Evolutionary conservation across 1,139 yeast genomes (phyloP), one percentile per base, ranked within the genome.

Genomic region (Yamadazyma songkhlaensis): DNA sequence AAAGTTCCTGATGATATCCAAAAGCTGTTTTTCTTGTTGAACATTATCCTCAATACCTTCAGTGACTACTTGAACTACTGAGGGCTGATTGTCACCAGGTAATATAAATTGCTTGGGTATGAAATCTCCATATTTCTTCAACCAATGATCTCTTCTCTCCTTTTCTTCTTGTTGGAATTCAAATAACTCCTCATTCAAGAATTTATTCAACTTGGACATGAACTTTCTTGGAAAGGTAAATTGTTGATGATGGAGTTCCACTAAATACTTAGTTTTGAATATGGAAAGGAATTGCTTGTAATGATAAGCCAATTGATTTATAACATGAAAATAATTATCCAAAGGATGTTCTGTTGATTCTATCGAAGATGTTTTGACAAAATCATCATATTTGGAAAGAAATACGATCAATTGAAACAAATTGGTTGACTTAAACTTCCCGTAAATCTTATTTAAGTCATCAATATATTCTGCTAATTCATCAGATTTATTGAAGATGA

Each of bases 1-100:
- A 31, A 41, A 41, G n/a, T 36, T 32, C 29, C 42, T 46, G 32
- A 61, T 55, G 26, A 57, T 49, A 36, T 53, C 53, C 25, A 60
- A 32, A 28, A 64, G 49, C 22, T 54, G 43, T 33, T 50, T 51
- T 38, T 63, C 68, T 32, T 47, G 45, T 10, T 50, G 53, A 6
- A 45, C 47, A 26, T 44, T 40, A 28, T 51, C 54, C 9, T 62
- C 63, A 32, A 70, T 48, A 0, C 75, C 75, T 36, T 70, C 73
- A 10, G 76, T 70, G 20, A 68, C 51, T 3, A 70, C 67, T 49
- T 70, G 74, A 32, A 64, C 64, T 17, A 70, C 62, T 2, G 57
- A 46, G 1, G 76, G 76, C 43, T 63, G 66, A 31, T 55, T 56
- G 29, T 65, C 73, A 1, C 74, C 75, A 0, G 75, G 75, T 5